These are phyloP conservation scores for Phytophthora agathidicida DNA, from an alignment of 352 stramenopile species.

Conservation along the genomic window DNA sequence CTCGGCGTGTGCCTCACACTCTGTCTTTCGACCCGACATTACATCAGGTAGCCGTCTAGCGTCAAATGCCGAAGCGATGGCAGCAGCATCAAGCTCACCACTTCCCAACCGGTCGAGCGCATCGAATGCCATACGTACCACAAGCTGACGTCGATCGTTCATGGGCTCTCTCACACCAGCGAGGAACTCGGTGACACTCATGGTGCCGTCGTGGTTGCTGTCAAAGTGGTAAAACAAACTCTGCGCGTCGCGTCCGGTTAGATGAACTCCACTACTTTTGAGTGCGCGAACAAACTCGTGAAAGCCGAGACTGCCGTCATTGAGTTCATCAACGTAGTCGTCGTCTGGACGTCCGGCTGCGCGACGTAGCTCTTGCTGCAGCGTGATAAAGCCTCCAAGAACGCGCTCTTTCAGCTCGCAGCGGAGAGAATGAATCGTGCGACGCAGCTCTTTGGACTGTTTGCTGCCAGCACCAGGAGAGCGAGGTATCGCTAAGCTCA, in stretches of 20 bases:
- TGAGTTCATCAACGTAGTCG: slow-evolving; percentile 58
- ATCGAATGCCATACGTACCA: slow-evolving; percentile 90
- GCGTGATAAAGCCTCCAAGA: slow-evolving; percentile 70
- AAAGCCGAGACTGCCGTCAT: slow-evolving; percentile 67
- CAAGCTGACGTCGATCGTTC: slow-evolving; percentile 68
- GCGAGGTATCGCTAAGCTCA: slow-evolving; percentile 8
- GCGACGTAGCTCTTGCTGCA: slow-evolving; percentile 76
- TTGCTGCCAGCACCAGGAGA: slow-evolving; percentile 26
- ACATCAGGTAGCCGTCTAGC: slow-evolving; percentile 87
- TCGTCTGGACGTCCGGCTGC: slow-evolving; percentile 39
- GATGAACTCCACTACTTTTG: slow-evolving; percentile 57
- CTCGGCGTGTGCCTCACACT: slow-evolving; percentile 78
- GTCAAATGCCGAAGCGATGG: slow-evolving; percentile 83
- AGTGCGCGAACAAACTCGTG: slow-evolving; percentile 81
- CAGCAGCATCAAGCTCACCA: slow-evolving; percentile 71
- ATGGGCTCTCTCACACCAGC: slow-evolving; percentile 82
- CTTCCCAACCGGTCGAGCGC: slow-evolving; percentile 81
- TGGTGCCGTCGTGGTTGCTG: slow-evolving; percentile 76
- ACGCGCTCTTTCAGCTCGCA: slow-evolving; percentile 67
- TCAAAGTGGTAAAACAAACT: slow-evolving; percentile 89
- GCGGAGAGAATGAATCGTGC: slow-evolving; percentile 60
- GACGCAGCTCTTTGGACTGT: slow-evolving; percentile 69
- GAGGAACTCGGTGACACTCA: slow-evolving; percentile 90
- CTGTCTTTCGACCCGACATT: slow-evolving; percentile 72
- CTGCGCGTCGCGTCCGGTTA: slow-evolving; percentile 56